Conservation (phyloP, 2,329 filamentous ascomycete species). For the Fusarium transvaalense region DNA sequence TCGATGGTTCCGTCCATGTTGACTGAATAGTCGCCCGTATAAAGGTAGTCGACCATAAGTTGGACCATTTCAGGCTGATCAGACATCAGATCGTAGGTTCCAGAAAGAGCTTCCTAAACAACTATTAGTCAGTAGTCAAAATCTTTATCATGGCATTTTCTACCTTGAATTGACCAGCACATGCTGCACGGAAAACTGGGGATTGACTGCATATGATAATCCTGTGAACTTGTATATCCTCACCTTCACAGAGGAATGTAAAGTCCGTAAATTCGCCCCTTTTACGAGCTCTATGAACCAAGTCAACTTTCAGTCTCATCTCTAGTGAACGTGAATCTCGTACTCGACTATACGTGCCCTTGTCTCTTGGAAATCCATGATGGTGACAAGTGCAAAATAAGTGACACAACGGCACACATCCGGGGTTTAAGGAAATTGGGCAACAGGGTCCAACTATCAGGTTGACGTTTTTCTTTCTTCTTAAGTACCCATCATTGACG, state of each 20-base stretch:
- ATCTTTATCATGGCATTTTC: fast-evolving
- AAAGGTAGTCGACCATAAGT: constrained; percentile 36
- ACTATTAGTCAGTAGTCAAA: neutral
- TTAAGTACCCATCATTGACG: neutral
- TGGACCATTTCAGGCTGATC: constrained; percentile 14
- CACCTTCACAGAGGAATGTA: neutral
- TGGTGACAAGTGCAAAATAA: neutral
- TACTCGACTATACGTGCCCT: constrained; percentile 12
- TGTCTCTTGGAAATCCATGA: neutral
- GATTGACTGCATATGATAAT: constrained; percentile 22
- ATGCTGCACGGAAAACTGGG: constrained; percentile 19
- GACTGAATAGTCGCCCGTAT: constrained; percentile 17
- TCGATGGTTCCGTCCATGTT: fast-evolving
- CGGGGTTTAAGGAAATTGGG: no score
- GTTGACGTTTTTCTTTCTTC: neutral
- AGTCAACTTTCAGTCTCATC: neutral
- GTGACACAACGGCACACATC: no score
- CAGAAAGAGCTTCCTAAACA: constrained; percentile 11
- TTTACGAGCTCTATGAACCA: neutral
- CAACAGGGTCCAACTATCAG: fast-evolving
- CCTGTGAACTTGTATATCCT: constrained; percentile 4
- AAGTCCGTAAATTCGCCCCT: constrained; percentile 17
- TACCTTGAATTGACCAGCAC: constrained; percentile 15
- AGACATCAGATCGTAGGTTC: constrained; percentile 15
- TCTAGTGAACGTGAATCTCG: fast-evolving